Evolutionary conservation across 2,329 filamentous ascomycete species (phyloP), one percentile per base, ranked within the genome.

Genomic region (Delphinella strobiligena): DNA sequence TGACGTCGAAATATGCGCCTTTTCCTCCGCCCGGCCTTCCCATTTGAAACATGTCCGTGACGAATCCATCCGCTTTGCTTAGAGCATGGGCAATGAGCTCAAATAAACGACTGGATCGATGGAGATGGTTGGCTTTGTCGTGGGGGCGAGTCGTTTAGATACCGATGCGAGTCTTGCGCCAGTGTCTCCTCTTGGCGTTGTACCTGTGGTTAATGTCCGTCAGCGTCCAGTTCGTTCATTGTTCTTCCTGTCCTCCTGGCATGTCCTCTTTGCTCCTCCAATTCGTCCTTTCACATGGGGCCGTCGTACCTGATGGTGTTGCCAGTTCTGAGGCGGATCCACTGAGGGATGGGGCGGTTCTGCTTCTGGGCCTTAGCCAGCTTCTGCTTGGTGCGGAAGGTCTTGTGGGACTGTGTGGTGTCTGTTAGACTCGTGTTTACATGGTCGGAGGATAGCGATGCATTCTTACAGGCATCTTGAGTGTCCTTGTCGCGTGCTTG

Each of bases 361-460:
- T 96, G 89, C 81, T 94, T 96, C 79, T 96, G 89, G 67, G 91
- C 91, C 79, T 89, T 95, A 67, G 91, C 91, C 75, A 98, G 87
- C 91, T 98, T 98, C 73, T 93, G 83, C 88, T 98, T 98, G 73
- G 88, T 95, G 69, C 88, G 84, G 87, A 98, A 98, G 67, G 88
- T 85, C 82, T 98, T 98, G 77, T 98, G 87, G 82, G 82, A 89
- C 89, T 96, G 68, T 64, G 24, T 35, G 27, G 31, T 37, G 35
- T 18, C 2, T 35, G 19, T 30, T 34, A 36, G 39, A 24, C 8
- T 12, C 24, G 31, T 24, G 14, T 19, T 36, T 14, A 15, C 30
- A n/a, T 36, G 17, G 15, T 31, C 14, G 38, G n/a, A n/a, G 34
- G 32, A 22, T n/a, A 19, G 30, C n/a, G 37, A 38, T 27, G 27